Conservation (phyloP, 148 eudicot genomes). For the Fallopia convolvulus region DNA sequence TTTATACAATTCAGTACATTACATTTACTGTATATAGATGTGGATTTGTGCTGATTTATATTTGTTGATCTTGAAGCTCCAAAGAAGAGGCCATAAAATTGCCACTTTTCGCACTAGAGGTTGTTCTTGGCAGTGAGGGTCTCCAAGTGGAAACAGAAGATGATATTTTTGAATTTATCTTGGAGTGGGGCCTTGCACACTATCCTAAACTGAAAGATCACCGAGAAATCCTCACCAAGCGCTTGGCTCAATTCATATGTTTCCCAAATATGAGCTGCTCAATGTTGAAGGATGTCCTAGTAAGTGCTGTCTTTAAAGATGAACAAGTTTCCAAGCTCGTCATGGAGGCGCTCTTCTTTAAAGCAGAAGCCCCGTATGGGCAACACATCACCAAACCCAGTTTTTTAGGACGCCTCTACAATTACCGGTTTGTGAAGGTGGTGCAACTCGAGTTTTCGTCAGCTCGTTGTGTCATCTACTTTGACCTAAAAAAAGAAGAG, state of each 20-base stretch:
- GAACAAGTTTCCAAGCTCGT: too few relatives aligned
- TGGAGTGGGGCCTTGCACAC: conserved; percentile 62
- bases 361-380: too few relatives aligned
- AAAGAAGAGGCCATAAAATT: conserved; percentile 66
- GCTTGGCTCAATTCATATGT: conserved; percentile 58
- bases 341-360: too few relatives aligned
- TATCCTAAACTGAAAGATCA: conserved; percentile 67
- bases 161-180: conserved; percentile 64
- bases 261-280: conserved; percentile 74
- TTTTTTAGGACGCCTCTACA: conserved; percentile 61
- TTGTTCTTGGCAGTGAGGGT: conserved; percentile 63
- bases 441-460: conserved; percentile 69
- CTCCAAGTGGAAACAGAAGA: conserved; percentile 89
- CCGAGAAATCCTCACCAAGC: conserved; percentile 56
- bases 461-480: conserved; percentile 73
- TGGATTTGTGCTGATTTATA: too few relatives aligned
- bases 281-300: conserved; percentile 24
- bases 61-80: conserved; percentile 28
- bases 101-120: conserved; percentile 78
- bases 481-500: conserved; percentile 67
- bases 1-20: neutral
- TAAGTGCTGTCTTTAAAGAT: too few relatives aligned
- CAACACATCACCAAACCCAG: conserved; percentile 11
- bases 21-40: too few relatives aligned
- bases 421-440: conserved; percentile 70